Conservation (phyloP, 2,329 filamentous ascomycete genomes). For the Aspergillus luchuensis region DNA sequence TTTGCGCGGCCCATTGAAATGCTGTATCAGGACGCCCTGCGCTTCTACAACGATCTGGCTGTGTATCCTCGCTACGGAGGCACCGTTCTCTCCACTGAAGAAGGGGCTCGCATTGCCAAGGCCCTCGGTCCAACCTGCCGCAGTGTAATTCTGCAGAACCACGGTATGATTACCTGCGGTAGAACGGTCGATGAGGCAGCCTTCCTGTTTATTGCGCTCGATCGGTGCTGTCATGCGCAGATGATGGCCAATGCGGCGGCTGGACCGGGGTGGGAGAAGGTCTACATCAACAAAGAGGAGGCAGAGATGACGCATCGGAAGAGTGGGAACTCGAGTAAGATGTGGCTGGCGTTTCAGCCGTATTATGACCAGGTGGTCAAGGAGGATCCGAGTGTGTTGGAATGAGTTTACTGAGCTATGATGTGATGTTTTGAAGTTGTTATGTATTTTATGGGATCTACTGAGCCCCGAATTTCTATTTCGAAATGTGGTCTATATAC, state of each 20-base stretch:
- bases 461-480: background rate
- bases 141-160: conserved; percentile 69
- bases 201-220: conserved; percentile 69
- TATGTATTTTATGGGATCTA: background rate
- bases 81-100: conserved; percentile 60
- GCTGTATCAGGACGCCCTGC: conserved; percentile 55
- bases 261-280: conserved; percentile 53
- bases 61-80: conserved; percentile 22
- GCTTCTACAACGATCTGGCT: conserved; percentile 57
- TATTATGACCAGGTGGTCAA: conserved; percentile 17
- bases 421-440: background rate
- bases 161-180: conserved; percentile 72
- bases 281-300: conserved; percentile 58
- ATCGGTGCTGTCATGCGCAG: conserved; percentile 69
- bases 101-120: conserved; percentile 65
- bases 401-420: background rate
- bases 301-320: conserved; percentile 33
- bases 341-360: conserved; percentile 20
- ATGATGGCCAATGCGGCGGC: conserved; percentile 68
- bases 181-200: conserved; percentile 73
- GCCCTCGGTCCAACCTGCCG: conserved; percentile 60
- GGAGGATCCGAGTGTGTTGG: background rate
- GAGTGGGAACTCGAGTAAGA: conserved; percentile 15
- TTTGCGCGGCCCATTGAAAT: conserved; percentile 48
- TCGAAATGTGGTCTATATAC: no score